Conservation (phyloP, 2,329 filamentous ascomycete genomes). For the Myriangium duriaei region DNA sequence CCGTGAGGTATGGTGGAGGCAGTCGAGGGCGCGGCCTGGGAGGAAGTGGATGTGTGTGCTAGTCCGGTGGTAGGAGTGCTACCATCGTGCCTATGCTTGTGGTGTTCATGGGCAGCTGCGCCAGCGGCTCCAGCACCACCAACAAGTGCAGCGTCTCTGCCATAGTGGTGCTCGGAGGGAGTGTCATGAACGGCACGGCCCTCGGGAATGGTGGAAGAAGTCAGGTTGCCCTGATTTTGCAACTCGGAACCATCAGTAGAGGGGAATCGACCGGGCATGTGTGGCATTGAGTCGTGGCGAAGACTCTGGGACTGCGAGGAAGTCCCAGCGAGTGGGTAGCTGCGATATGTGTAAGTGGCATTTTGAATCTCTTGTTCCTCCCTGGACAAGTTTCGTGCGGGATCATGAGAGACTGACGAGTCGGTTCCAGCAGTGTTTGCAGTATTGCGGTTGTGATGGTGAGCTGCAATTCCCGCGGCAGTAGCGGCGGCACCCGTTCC, state of each 20-base stretch:
- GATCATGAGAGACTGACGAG: not conserved
- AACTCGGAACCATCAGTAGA: slow-evolving; percentile 3
- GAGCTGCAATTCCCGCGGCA: slow-evolving; percentile 11
- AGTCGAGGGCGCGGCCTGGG: slow-evolving; percentile 6
- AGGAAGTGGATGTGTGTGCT: not conserved
- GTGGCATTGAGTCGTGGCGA: slow-evolving; percentile 4
- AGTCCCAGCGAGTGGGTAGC: slow-evolving; percentile 14
- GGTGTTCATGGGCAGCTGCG: slow-evolving; percentile 22
- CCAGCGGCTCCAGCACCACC: slow-evolving; percentile 22
- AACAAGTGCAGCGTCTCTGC: slow-evolving; percentile 18
- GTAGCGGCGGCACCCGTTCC: slow-evolving; percentile 22
- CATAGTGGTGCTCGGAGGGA: slow-evolving; percentile 11
- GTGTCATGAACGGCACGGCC: not conserved
- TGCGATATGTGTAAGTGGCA: slow-evolving; percentile 17
- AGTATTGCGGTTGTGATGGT: slow-evolving; percentile 2
- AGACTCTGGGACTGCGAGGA: not conserved
- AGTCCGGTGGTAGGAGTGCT: too few relatives aligned
- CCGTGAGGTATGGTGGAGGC: too few relatives aligned
- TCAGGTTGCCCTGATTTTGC: not conserved
- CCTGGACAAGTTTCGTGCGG: slow-evolving; percentile 1
- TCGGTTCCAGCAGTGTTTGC: slow-evolving; percentile 1
- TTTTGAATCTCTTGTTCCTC: slow-evolving; percentile 14
- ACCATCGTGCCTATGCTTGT: slow-evolving; percentile 18
- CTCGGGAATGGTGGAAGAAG: slow-evolving; percentile 1
- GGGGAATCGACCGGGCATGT: slow-evolving; percentile 6